Evolutionary conservation across 805 yeast genomes (phyloP), one percentile per base, ranked within the genome.

Genomic region (Pichia occidentalis): DNA sequence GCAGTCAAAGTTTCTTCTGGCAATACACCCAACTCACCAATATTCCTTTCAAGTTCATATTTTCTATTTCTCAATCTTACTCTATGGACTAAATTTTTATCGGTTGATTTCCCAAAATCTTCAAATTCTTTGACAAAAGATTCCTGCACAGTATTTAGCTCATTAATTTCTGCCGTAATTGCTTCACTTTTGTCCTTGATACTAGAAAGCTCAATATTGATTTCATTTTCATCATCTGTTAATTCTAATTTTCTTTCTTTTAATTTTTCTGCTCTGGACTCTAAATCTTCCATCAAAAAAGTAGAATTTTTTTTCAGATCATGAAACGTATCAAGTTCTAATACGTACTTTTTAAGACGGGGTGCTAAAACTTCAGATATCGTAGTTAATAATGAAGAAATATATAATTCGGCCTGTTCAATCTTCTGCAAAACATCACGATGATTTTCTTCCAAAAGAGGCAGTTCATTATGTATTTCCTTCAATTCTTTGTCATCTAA

Each of bases 11-110:
- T 87, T 37, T 84, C 87, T 51, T 87, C 96, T 0, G 96, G 90
- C 13, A 90, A 64, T 4, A 83, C 84, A n/a, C 97, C 97, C 28
- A 88, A 61, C 29, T 84, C 95, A 44, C 88, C 69, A 22, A 87
- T 79, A 51, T 75, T 83, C 42, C 70, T 73, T 46, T 77, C 80
- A 18, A 85, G 58, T 46, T 84, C 94, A 34, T 81, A 85, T 42
- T 84, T 70, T 46, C 95, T 70, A 29, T 68, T 63, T 4, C 64
- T 53, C 34, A 85, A 59, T 4, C 80, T 54, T 2, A 82, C 67
- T 46, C 77, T 83, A 50, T 73, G 80, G 16, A 82, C 70, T 46
- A 82, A 61, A 6, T 67, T 65, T 40, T 72, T 78, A 50, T 86
- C 95, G 0, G 81, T 69, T n/a, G 53, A 59, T 45, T 78, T 80